Percentiles rank a stretch among this genome's conserved stretches.
These are phyloP conservation scores for Neoscytalidium dimidiatum DNA, from an alignment of 2,329 filamentous ascomycete genomes.

Conservation along the genomic window DNA sequence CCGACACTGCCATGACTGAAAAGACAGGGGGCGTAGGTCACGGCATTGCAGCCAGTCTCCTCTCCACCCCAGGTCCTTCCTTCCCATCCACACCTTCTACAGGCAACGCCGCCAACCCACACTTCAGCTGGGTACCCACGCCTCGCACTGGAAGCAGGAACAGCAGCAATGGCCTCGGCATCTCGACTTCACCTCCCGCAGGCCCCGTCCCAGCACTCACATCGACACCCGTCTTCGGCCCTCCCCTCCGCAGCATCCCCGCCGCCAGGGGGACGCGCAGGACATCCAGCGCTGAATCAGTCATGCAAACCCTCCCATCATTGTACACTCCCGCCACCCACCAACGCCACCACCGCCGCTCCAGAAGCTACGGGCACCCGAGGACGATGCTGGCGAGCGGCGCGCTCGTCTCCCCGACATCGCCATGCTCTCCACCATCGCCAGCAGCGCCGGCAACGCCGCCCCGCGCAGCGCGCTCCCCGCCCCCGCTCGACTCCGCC, in stretches of 20 bases:
- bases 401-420: not conserved
- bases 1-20: not conserved
- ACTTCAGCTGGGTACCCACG: not conserved
- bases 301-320: not conserved
- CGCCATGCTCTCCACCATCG: conserved; percentile 23
- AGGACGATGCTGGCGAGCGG: not conserved
- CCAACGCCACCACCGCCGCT: not conserved
- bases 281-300: not conserved
- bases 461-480: conserved; percentile 26
- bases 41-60: not conserved
- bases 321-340: conserved; percentile 18
- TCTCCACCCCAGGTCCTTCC: conserved; percentile 13
- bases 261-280: not conserved
- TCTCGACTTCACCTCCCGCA: conserved; percentile 31
- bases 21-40: not conserved
- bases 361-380: not conserved
- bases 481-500: conserved; percentile 33
- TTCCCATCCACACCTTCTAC: conserved; percentile 5
- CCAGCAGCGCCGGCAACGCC: conserved; percentile 27
- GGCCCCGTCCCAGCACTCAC: conserved; percentile 24
- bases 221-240: not conserved
- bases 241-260: conserved; percentile 22
- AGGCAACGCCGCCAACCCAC: not conserved
- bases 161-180: conserved; percentile 26
- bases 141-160: conserved; percentile 26